phyloP scores from a whole-genome alignment of 768 basidiomycete genomes.

The Pleurotus sapidus region DNA sequence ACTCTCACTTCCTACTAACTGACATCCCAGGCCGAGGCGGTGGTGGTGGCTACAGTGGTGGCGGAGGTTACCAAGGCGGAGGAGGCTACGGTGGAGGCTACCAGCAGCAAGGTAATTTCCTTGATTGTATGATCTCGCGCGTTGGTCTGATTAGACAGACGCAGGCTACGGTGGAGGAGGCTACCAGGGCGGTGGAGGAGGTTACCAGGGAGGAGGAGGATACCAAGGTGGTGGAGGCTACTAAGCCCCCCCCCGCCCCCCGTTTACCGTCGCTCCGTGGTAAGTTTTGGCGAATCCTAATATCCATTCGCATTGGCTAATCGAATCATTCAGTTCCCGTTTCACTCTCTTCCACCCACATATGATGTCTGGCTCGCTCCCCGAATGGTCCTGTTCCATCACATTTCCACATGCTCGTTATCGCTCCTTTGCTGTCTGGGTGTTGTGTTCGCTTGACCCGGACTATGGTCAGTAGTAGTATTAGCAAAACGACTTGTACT shows the following conservation, averaged over 20 bases:
- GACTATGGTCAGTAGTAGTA: background rate
- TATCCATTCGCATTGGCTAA: background rate
- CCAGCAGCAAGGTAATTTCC: slow-evolving; percentile 26
- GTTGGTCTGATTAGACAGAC: slow-evolving; percentile 14
- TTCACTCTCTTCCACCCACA: slow-evolving; percentile 11
- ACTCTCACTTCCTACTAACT: no score
- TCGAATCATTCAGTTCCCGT: background rate
- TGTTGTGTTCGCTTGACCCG: slow-evolving; percentile 29
- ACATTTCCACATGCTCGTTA: slow-evolving; percentile 31
- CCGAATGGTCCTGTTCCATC: slow-evolving; percentile 20
- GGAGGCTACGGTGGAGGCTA: slow-evolving; percentile 20
- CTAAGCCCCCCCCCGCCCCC: slow-evolving; percentile 12
- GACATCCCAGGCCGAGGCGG: slow-evolving; percentile 1
- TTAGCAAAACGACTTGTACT: background rate
- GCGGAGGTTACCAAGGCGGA: slow-evolving; percentile 20
- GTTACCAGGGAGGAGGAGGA: slow-evolving; percentile 17
- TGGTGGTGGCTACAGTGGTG: slow-evolving; percentile 23
- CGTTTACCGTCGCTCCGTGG: background rate
- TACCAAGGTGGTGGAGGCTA: slow-evolving; percentile 28
- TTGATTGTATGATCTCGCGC: background rate
- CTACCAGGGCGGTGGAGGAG: slow-evolving; percentile 18
- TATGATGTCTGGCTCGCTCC: slow-evolving; percentile 4
- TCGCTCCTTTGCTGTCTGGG: slow-evolving; percentile 33
- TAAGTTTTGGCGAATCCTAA: slow-evolving; percentile 5
- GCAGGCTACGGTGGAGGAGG: slow-evolving; percentile 23